A percentile compares a stretch with the other conserved stretches of the same genome.
Evolutionary conservation across 352 stramenopile species (phyloP).

Genomic region (Lagenidium giganteum): DNA sequence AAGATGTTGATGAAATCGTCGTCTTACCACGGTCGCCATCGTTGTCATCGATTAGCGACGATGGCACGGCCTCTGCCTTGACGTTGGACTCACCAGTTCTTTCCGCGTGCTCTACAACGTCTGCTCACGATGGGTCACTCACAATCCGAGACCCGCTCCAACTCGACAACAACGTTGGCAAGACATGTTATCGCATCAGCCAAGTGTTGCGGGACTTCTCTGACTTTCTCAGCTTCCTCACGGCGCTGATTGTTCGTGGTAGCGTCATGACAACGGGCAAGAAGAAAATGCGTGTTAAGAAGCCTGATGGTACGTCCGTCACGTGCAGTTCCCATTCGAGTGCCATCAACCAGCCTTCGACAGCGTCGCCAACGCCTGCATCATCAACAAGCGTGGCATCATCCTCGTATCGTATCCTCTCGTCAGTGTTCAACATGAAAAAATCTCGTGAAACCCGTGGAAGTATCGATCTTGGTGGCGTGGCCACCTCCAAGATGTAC

Average conservation of each 20-base stretch:
- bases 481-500: no score
- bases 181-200: constrained; percentile 80
- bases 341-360: constrained; percentile 4
- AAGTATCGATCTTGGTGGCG: no score
- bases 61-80: background rate
- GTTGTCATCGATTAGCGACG: no score
- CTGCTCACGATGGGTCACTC: constrained; percentile 38
- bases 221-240: constrained; percentile 79
- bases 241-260: constrained; percentile 72
- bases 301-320: constrained; percentile 9
- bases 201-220: constrained; percentile 82
- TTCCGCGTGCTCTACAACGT: background rate
- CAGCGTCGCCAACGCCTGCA: background rate
- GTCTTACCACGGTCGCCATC: constrained; percentile 38
- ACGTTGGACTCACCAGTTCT: no score
- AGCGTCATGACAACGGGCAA: constrained; percentile 61
- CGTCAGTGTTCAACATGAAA: constrained; percentile 65
- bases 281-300: constrained; percentile 33
- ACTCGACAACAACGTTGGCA: constrained; percentile 73
- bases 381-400: background rate
- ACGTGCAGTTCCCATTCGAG: constrained; percentile 2
- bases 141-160: constrained; percentile 73
- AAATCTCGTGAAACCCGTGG: no score
- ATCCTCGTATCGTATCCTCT: constrained; percentile 48
- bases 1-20: constrained; percentile 59